Conservation (phyloP, 306 rosid species). For the Macrotyloma uniflorum region DNA sequence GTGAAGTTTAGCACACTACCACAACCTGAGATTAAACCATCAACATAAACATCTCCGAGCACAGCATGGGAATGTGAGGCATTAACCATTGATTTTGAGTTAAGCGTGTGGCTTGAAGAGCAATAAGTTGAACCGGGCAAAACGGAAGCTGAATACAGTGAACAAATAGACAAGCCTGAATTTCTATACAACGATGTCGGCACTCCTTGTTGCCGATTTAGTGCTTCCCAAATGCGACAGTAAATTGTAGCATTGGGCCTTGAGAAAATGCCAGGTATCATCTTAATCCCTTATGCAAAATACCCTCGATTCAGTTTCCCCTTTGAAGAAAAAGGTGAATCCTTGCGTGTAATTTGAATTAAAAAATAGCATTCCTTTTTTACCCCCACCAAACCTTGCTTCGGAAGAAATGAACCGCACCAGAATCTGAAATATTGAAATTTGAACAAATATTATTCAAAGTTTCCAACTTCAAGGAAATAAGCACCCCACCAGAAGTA, state of each 20-base stretch:
- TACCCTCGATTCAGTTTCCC: not conserved
- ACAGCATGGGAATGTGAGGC: conserved; percentile 62
- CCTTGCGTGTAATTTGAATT: conserved; percentile 25
- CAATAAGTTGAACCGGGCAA: conserved; percentile 17
- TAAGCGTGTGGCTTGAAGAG: conserved; percentile 23
- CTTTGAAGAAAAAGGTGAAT: conserved; percentile 22
- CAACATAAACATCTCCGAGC: conserved; percentile 64
- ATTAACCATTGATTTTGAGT: conserved; percentile 64
- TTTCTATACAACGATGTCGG: conserved; percentile 43
- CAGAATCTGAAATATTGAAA: conserved; percentile 46
- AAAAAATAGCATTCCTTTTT: conserved; percentile 46
- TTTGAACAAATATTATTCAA: conserved; percentile 20
- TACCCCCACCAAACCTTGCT: not conserved
- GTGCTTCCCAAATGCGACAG: conserved; percentile 47
- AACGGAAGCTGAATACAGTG: conserved; percentile 45
- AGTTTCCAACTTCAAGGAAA: conserved; percentile 3
- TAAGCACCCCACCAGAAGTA: not conserved
- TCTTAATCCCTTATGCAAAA: conserved; percentile 52
- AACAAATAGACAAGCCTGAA: conserved; percentile 42
- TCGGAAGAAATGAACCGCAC: conserved; percentile 21
- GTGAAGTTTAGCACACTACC: conserved; percentile 49
- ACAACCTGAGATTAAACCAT: conserved; percentile 54
- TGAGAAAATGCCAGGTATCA: conserved; percentile 61
- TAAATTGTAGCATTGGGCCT: conserved; percentile 59
- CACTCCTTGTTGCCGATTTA: conserved; percentile 41